Evolutionary conservation across 1,284 basidiomycete species (phyloP), one percentile per base, ranked within the genome.

Genomic region (Hemileia vastatrix): DNA sequence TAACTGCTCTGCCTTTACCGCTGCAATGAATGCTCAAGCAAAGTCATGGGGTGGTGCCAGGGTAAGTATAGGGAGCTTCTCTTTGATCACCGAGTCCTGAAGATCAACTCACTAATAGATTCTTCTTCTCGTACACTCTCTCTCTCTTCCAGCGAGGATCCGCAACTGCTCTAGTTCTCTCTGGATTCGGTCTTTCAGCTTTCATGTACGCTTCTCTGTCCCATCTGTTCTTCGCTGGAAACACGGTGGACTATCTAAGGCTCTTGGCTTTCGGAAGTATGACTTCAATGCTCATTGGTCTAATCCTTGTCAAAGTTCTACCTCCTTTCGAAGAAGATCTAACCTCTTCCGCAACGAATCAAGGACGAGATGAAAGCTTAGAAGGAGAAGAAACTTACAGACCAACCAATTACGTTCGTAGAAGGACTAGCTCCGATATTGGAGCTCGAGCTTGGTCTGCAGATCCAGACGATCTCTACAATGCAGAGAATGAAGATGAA

Each of bases 111-210:
- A n/a, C n/a, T n/a, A n/a, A n/a, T n/a, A n/a, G n/a, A n/a, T n/a
- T n/a, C n/a, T n/a, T n/a, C n/a, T n/a, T n/a, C n/a, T n/a, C n/a
- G n/a, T n/a, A n/a, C n/a, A n/a, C n/a, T n/a, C n/a, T n/a, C n/a
- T n/a, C n/a, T n/a, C n/a, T n/a, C 48, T 54, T n/a, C 57, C 84
- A 84, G 21, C 80, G 87, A 40, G 87, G 84, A 1, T 83, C 84
- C 0, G 82, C 84, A 0, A 87, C 85, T 1, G 85, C 84, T 2
- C 72, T 87, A 13, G 87, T 90, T 19, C 77, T 88, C 15, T 86
- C 86, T 0, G 88, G 86, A n/a, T 89, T 88, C 64, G 88, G 88
- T 0, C 80, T 90, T 4, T 88, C 86, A 6, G 88, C 88, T 0
- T 89, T 90, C 76, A 78, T 86, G 63, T 90, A 90, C 76, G 85